Percentiles rank a stretch among this genome's conserved stretches.
phyloP scores from a whole-genome alignment of 805 yeast species.

The Priceomyces carsonii region DNA sequence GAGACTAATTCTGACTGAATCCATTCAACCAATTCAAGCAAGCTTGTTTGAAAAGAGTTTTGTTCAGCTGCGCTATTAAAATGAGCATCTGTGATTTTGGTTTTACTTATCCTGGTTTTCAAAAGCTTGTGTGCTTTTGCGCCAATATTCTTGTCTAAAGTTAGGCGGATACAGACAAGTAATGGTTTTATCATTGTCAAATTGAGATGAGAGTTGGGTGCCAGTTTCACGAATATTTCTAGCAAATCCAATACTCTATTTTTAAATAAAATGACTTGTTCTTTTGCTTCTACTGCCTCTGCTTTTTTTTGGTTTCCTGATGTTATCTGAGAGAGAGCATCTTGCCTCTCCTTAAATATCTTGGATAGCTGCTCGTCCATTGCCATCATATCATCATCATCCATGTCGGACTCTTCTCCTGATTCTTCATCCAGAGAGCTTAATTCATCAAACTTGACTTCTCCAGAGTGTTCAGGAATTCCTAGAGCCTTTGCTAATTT shows the following conservation, averaged over 20 bases:
- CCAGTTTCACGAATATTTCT: slow-evolving; percentile 56
- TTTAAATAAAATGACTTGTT: slow-evolving; percentile 77
- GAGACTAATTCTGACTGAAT: slow-evolving; percentile 47
- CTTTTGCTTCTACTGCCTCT: slow-evolving; percentile 77
- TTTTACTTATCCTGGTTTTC: slow-evolving; percentile 58
- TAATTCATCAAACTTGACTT: slow-evolving; percentile 43
- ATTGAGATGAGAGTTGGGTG: slow-evolving; percentile 41
- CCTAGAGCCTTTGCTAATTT: slow-evolving; percentile 73
- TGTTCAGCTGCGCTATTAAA: slow-evolving; percentile 16
- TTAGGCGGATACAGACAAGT: slow-evolving; percentile 58
- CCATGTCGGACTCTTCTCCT: slow-evolving; percentile 73
- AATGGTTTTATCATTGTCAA: slow-evolving; percentile 55
- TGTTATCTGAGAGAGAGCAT: slow-evolving; percentile 51
- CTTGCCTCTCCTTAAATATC: slow-evolving; percentile 82
- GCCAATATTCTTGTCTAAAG: slow-evolving; percentile 70
- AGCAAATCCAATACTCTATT: slow-evolving; percentile 75
- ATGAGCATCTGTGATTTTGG: slow-evolving; percentile 26
- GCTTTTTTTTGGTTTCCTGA: slow-evolving; percentile 67
- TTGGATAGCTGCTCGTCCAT: slow-evolving; percentile 80
- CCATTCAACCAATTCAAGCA: slow-evolving; percentile 31
- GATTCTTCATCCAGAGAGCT: slow-evolving; percentile 41
- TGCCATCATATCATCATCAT: slow-evolving; percentile 95
- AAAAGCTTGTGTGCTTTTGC: slow-evolving; percentile 74
- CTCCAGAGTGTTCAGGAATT: slow-evolving; percentile 50
- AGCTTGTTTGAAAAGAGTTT: slow-evolving; percentile 16